Conservation (phyloP, 306 rosid species). For the Malus sylvestris region DNA sequence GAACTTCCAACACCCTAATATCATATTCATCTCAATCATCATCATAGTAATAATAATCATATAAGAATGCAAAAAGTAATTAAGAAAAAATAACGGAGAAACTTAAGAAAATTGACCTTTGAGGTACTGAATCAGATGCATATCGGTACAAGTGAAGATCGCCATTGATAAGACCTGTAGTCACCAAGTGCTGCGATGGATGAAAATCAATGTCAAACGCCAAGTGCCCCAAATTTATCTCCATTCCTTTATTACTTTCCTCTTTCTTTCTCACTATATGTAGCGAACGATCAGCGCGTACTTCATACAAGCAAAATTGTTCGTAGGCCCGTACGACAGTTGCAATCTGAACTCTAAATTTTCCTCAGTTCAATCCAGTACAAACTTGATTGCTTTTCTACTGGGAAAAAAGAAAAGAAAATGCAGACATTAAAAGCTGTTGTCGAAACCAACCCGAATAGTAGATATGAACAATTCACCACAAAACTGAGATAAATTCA, state of each 20-base stretch:
- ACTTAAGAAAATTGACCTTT: conserved; percentile 29
- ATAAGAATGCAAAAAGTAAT: background rate
- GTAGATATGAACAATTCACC: background rate
- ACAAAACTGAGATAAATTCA: background rate
- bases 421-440: background rate
- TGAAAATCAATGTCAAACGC: conserved; percentile 82
- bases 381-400: background rate
- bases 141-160: conserved; percentile 69
- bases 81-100: background rate
- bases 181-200: conserved; percentile 52
- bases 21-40: background rate
- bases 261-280: background rate
- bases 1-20: conserved; percentile 61
- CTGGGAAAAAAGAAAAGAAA: background rate
- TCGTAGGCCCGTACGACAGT: background rate
- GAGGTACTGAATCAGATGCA: conserved; percentile 38
- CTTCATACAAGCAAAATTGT: background rate
- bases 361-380: background rate
- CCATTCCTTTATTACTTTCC: conserved; percentile 30
- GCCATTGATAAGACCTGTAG: conserved; percentile 57
- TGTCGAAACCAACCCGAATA: background rate
- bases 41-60: background rate
- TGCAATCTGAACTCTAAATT: background rate
- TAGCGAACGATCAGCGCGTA: too few species aligned
- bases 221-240: conserved; percentile 51